These are phyloP conservation scores for Marsdenia floribunda DNA, from an alignment of 257 asterid species.

Conservation along the genomic window DNA sequence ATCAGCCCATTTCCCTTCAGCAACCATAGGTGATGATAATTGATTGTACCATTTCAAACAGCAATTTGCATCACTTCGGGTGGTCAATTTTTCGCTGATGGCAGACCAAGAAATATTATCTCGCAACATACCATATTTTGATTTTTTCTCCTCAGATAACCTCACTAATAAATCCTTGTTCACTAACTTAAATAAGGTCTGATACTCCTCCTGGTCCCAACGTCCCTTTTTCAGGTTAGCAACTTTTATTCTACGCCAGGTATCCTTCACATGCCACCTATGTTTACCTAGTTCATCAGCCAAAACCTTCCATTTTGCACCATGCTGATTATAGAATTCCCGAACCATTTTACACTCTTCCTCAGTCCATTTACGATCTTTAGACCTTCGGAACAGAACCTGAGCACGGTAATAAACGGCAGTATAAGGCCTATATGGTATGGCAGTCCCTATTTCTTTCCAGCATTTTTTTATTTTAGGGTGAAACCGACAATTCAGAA, in stretches of 20 bases:
- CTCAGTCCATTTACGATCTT: slow-evolving; percentile 24
- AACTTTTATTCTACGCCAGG: slow-evolving; percentile 23
- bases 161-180: slow-evolving; percentile 21
- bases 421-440: slow-evolving; percentile 17
- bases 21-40: slow-evolving; percentile 29
- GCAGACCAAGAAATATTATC: slow-evolving; percentile 29
- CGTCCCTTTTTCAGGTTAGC: slow-evolving; percentile 15
- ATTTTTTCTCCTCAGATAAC: slow-evolving; percentile 22
- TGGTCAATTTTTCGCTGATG: slow-evolving; percentile 20
- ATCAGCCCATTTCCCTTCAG: slow-evolving; percentile 26
- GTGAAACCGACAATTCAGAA: slow-evolving; percentile 17
- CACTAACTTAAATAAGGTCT: slow-evolving; percentile 27
- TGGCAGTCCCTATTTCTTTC: slow-evolving; percentile 21
- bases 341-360: slow-evolving; percentile 21
- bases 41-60: slow-evolving; percentile 28
- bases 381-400: slow-evolving; percentile 19
- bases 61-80: slow-evolving; percentile 14
- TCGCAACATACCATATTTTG: slow-evolving; percentile 31
- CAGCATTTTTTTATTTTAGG: slow-evolving; percentile 24
- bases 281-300: slow-evolving; percentile 29
- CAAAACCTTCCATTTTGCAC: slow-evolving; percentile 22
- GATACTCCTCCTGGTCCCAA: slow-evolving; percentile 34
- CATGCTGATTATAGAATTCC: slow-evolving; percentile 7
- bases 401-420: slow-evolving; percentile 29
- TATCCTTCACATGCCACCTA: slow-evolving; percentile 26